Conservation (phyloP, 2,329 filamentous ascomycete species). For the Microdochium trichocladiopsis region DNA sequence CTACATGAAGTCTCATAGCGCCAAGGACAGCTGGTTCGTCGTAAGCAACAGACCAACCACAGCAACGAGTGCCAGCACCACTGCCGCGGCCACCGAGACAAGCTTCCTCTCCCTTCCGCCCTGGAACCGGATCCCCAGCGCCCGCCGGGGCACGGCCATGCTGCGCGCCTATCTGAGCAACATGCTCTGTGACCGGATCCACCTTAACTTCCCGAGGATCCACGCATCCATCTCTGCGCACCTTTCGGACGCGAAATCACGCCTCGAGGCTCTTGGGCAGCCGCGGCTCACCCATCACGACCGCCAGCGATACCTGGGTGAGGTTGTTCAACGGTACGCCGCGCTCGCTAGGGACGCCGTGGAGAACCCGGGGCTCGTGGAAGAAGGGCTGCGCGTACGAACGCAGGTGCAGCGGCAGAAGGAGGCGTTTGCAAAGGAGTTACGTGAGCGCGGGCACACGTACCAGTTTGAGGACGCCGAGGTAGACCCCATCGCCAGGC, state of each 20-base stretch:
- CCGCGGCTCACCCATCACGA: slow-evolving; percentile 12
- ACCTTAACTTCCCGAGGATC: slow-evolving; percentile 14
- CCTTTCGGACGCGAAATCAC: slow-evolving; percentile 7
- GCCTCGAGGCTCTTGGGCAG: slow-evolving; percentile 13
- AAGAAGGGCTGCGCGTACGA: slow-evolving; percentile 14
- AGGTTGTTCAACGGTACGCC: slow-evolving; percentile 15
- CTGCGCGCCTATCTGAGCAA: slow-evolving; percentile 20
- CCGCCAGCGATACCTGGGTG: slow-evolving; percentile 16
- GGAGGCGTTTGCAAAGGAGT: slow-evolving; percentile 15
- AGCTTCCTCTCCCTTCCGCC: slow-evolving; percentile 16
- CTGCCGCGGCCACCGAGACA: slow-evolving; percentile 14
- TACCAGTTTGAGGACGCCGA: slow-evolving; percentile 17
- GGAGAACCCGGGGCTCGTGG: slow-evolving; percentile 13
- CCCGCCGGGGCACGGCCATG: slow-evolving; percentile 18
- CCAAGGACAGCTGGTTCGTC: slow-evolving; percentile 24
- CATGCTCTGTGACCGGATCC: slow-evolving; percentile 16
- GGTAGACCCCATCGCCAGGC: slow-evolving; percentile 6
- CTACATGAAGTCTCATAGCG: slow-evolving; percentile 6
- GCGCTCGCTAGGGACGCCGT: slow-evolving; percentile 11
- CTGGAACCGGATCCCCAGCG: slow-evolving; percentile 16
- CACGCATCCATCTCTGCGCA: slow-evolving; percentile 12
- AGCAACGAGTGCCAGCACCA: slow-evolving; percentile 16
- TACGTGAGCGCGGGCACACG: slow-evolving; percentile 16
- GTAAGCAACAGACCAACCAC: slow-evolving; percentile 22
- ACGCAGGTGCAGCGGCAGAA: slow-evolving; percentile 7